These are phyloP conservation scores for Grosmannia serpens DNA, from an alignment of 2,329 filamentous ascomycete species.

Conservation along the genomic window DNA sequence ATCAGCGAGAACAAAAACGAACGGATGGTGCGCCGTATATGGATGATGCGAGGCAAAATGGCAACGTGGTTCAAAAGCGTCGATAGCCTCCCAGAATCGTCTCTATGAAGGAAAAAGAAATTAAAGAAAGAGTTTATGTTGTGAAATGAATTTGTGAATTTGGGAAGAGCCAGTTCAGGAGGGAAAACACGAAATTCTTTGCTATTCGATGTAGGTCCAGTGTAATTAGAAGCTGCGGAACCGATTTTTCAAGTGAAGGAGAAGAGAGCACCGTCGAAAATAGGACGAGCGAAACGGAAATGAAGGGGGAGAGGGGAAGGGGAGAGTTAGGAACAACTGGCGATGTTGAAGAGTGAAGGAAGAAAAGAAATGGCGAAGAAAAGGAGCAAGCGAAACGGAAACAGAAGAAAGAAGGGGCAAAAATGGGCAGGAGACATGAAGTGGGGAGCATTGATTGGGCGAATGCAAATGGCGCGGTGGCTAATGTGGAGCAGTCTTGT, in stretches of 20 bases:
- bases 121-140: background rate
- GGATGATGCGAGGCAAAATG: background rate
- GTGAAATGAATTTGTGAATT: background rate
- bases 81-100: constrained; percentile 1
- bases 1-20: background rate
- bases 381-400: constrained; percentile 1
- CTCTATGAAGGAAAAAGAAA: background rate
- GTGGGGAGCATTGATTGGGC: background rate
- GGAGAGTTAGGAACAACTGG: background rate
- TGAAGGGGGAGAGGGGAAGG: constrained; percentile 5
- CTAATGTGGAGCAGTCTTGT: background rate
- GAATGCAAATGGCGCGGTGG: background rate
- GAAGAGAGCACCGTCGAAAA: constrained; percentile 1
- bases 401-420: constrained; percentile 3
- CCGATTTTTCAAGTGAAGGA: constrained; percentile 2
- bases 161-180: background rate
- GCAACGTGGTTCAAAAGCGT: background rate
- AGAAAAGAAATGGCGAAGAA: background rate
- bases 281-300: constrained; percentile 17
- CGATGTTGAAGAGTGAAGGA: background rate
- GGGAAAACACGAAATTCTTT: background rate
- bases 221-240: background rate
- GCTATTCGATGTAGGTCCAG: background rate
- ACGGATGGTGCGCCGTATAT: background rate
- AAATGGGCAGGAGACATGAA: background rate